Evolutionary conservation across 805 yeast genomes (phyloP).

Genomic region (Pichia cabralensis): DNA sequence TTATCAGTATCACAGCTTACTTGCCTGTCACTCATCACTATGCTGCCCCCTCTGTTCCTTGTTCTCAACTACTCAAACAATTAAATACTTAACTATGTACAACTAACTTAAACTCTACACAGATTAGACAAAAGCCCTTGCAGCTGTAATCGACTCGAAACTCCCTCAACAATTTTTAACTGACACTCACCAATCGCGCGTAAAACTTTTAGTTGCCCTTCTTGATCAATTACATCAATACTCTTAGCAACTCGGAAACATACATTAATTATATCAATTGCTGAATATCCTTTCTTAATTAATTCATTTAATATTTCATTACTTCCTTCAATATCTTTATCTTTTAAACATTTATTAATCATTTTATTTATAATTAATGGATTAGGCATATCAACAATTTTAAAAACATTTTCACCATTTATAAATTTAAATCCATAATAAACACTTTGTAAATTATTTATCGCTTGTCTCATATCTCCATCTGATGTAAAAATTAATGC

Average conservation of each 20-base stretch:
- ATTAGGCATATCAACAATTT: constrained; percentile 93
- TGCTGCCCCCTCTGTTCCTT: no score
- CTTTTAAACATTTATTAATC: constrained; percentile 31
- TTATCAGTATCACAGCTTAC: no score
- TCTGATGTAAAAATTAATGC: constrained; percentile 93
- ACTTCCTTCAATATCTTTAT: constrained; percentile 47
- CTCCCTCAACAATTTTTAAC: constrained; percentile 90
- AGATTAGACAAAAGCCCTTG: constrained; percentile 51
- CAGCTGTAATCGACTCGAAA: constrained; percentile 75
- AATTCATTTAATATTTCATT: constrained; percentile 52
- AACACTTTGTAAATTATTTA: constrained; percentile 88
- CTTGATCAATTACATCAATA: constrained; percentile 44
- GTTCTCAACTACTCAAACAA: no score
- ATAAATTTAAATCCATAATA: constrained; percentile 90
- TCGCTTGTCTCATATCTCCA: constrained; percentile 98
- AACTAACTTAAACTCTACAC: no score
- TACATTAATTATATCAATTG: constrained; percentile 86
- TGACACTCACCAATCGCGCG: constrained; percentile 86
- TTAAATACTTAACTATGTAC: no score
- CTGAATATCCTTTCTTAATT: constrained; percentile 88
- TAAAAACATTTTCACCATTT: constrained; percentile 87
- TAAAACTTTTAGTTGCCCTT: constrained; percentile 61
- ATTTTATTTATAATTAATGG: constrained; percentile 74
- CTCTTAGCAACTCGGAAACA: constrained; percentile 82
- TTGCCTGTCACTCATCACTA: no score